These are phyloP conservation scores for Podila epigama DNA, from an alignment of 192 early-diverging fungal genomes.

Conservation along the genomic window DNA sequence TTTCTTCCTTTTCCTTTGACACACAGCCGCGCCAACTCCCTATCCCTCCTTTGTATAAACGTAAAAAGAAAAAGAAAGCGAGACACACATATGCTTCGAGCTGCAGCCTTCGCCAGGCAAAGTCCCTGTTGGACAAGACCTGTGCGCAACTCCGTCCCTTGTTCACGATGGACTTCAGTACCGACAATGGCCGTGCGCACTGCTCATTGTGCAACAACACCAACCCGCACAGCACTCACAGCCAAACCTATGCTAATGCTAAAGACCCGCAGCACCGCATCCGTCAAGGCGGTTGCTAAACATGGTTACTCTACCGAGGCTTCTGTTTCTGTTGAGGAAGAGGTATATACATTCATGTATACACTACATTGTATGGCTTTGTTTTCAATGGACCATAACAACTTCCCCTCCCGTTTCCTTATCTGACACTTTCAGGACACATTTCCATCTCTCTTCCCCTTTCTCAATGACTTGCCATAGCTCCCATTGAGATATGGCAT, in stretches of 20 bases:
- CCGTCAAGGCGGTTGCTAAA: neutral
- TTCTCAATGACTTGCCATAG: neutral
- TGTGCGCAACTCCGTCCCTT: neutral
- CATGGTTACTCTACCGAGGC: slow-evolving; percentile 29
- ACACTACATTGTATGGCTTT: neutral
- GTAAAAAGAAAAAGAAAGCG: too few relatives aligned
- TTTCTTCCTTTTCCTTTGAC: neutral
- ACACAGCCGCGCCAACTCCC: too few relatives aligned
- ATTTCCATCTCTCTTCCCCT: neutral
- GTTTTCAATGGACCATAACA: neutral
- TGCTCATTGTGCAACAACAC: neutral
- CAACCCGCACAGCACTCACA: neutral
- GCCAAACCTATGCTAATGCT: slow-evolving; percentile 11
- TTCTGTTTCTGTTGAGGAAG: slow-evolving; percentile 27
- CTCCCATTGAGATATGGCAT: slow-evolving; percentile 32
- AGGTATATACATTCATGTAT: slow-evolving; percentile 13
- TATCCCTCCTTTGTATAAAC: too few relatives aligned
- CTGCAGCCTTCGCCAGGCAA: slow-evolving; percentile 7
- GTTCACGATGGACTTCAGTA: neutral
- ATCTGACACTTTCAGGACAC: neutral
- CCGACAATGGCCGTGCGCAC: slow-evolving; percentile 13
- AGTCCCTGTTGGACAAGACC: neutral
- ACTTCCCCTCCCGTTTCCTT: too few relatives aligned
- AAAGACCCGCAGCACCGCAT: slow-evolving; percentile 4
- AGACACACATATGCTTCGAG: slow-evolving; percentile 28